Conservation (phyloP, 257 asterid genomes). For the Solanum habrochaites region DNA sequence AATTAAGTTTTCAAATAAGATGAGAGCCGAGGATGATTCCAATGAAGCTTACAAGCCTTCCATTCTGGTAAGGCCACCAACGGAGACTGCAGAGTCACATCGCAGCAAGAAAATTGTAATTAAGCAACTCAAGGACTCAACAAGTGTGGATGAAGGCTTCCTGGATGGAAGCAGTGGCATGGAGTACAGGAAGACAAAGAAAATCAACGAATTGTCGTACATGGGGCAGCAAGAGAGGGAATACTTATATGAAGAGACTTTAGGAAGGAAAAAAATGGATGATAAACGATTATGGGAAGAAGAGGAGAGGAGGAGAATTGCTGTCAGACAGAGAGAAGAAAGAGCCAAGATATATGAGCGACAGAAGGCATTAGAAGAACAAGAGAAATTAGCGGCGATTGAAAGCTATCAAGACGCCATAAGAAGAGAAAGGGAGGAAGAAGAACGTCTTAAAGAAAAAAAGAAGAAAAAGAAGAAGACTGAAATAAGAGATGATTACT, state of each 20-base stretch:
- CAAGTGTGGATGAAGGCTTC: slow-evolving; percentile 56
- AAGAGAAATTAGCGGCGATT: slow-evolving; percentile 52
- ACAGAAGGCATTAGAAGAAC: slow-evolving; percentile 50
- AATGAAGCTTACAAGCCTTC: slow-evolving; percentile 59
- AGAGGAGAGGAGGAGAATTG: slow-evolving; percentile 46
- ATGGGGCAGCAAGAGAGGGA: slow-evolving; percentile 40
- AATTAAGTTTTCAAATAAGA: slow-evolving; percentile 67
- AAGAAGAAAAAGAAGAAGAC: slow-evolving; percentile 69
- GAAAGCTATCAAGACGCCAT: slow-evolving; percentile 58
- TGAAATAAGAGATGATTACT: slow-evolving; percentile 52
- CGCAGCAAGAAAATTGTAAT: slow-evolving; percentile 75
- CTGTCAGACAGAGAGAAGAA: slow-evolving; percentile 47
- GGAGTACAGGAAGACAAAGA: slow-evolving; percentile 76
- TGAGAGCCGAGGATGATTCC: slow-evolving; percentile 50
- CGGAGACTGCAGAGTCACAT: slow-evolving; percentile 63
- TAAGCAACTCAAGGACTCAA: slow-evolving; percentile 63
- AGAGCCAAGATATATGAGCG: slow-evolving; percentile 34
- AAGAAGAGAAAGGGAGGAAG: slow-evolving; percentile 91
- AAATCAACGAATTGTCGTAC: slow-evolving; percentile 59
- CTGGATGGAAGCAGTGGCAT: slow-evolving; percentile 80
- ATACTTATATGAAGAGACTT: slow-evolving; percentile 39
- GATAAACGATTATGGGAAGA: slow-evolving; percentile 47
- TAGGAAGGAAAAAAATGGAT: slow-evolving; percentile 52
- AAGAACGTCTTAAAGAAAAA: slow-evolving; percentile 54
- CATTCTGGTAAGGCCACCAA: slow-evolving; percentile 68